Conservation (phyloP, 495 filamentous ascomycete species). For the Darksidea phi region DNA sequence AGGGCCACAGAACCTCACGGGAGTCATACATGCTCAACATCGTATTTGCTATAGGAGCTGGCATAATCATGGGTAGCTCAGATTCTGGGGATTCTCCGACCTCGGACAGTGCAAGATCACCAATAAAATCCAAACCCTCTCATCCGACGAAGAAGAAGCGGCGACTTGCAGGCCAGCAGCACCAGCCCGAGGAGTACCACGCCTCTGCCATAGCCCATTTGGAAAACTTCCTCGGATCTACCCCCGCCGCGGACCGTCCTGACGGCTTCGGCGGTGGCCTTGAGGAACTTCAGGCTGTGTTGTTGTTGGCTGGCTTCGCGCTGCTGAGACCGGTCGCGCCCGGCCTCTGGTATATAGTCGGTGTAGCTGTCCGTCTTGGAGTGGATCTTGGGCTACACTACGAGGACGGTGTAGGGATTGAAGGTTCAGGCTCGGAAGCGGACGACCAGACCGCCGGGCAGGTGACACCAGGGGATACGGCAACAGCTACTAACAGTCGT, state of each 20-base stretch:
- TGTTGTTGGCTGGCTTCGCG: constrained; percentile 88
- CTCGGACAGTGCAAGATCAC: constrained; percentile 24
- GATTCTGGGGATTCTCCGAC: constrained; percentile 42
- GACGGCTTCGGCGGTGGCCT: constrained; percentile 72
- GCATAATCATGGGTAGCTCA: constrained; percentile 76
- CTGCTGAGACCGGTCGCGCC: constrained; percentile 86
- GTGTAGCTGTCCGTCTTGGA: constrained; percentile 83
- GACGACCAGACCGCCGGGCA: constrained; percentile 19
- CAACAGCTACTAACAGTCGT: constrained; percentile 7
- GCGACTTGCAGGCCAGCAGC: constrained; percentile 61
- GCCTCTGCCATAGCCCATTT: constrained; percentile 89
- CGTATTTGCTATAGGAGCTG: constrained; percentile 94
- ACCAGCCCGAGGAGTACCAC: constrained; percentile 93
- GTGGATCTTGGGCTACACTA: constrained; percentile 92
- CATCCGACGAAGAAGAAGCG: constrained; percentile 52
- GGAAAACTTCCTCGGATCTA: constrained; percentile 77
- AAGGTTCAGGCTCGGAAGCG: constrained; percentile 41
- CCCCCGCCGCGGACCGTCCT: constrained; percentile 53
- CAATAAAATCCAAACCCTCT: constrained; percentile 34
- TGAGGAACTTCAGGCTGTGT: constrained; percentile 88
- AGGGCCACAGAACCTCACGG: constrained; percentile 68
- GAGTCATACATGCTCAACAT: constrained; percentile 94
- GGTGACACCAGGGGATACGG: not conserved
- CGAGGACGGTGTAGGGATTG: constrained; percentile 78
- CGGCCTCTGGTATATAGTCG: constrained; percentile 95